Conservation (phyloP, 2,329 filamentous ascomycete species). For the Dactylellina parvicollis region DNA sequence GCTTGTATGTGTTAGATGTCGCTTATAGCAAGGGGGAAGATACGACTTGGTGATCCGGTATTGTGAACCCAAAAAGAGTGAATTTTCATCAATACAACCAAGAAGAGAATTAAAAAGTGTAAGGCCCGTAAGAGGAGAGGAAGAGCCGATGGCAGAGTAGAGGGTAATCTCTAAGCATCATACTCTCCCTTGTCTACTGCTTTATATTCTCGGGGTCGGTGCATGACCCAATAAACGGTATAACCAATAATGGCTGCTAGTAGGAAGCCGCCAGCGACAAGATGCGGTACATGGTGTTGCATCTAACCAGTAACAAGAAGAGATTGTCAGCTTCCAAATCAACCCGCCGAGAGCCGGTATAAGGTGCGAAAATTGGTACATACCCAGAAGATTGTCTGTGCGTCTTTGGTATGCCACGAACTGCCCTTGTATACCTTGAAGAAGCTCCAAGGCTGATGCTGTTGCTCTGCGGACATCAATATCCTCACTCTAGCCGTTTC, state of each 20-base stretch:
- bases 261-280: conserved; percentile 27
- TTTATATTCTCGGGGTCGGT: conserved; percentile 30
- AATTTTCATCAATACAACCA: conserved; percentile 13
- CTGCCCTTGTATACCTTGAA: conserved; percentile 69
- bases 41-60: background rate
- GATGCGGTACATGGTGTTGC: conserved; percentile 47
- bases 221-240: conserved; percentile 46
- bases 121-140: background rate
- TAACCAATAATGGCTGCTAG: conserved; percentile 39
- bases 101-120: background rate
- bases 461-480: conserved; percentile 73
- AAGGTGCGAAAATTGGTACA: conserved; percentile 58
- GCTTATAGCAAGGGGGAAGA: background rate
- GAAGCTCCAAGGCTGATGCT: conserved; percentile 75
- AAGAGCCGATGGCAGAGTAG: background rate
- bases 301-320: conserved; percentile 13
- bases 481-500: conserved; percentile 70
- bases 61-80: conserved; percentile 3
- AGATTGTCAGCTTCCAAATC: background rate
- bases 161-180: conserved; percentile 23
- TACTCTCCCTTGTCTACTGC: conserved; percentile 48
- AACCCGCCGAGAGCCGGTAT: background rate
- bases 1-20: background rate
- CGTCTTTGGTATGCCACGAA: conserved; percentile 65
- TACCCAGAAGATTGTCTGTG: conserved; percentile 66